Conservation (phyloP, 805 yeast genomes). For the Suhomyces prunicola region DNA sequence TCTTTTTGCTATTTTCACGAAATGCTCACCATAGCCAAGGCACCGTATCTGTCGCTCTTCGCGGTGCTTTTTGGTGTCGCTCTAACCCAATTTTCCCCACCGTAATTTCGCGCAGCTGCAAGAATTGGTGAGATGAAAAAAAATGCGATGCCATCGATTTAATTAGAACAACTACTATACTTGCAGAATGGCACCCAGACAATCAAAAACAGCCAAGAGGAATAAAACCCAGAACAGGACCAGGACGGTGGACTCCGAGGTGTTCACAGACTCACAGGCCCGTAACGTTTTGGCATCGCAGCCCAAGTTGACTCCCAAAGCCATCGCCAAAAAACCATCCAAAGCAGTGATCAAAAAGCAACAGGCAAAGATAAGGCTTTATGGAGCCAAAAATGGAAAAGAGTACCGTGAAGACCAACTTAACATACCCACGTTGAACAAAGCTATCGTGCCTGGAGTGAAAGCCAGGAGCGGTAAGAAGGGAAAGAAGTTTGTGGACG, state of each 20-base stretch:
- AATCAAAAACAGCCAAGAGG: constrained; percentile 59
- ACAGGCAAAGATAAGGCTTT: constrained; percentile 59
- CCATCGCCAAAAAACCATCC: constrained; percentile 47
- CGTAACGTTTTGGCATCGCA: constrained; percentile 58
- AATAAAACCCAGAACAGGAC: constrained; percentile 48
- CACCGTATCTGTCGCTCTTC: background rate
- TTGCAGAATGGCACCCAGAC: constrained; percentile 52
- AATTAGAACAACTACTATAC: background rate
- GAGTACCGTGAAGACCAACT: constrained; percentile 75
- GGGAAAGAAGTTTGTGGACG: constrained; percentile 75
- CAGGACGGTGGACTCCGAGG: constrained; percentile 63
- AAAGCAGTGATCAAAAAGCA: constrained; percentile 61
- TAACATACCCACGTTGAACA: constrained; percentile 75
- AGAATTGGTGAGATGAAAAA: constrained; percentile 2
- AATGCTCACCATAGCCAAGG: background rate
- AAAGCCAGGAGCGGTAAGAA: constrained; percentile 79
- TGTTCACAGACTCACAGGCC: constrained; percentile 62
- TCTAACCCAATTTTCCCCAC: background rate
- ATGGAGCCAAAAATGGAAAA: constrained; percentile 58
- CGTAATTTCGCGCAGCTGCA: background rate
- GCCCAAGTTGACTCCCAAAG: constrained; percentile 60
- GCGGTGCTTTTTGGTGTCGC: background rate
- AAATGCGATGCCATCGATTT: constrained; percentile 7
- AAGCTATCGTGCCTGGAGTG: constrained; percentile 81
- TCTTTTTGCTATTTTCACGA: background rate